These are phyloP conservation scores for Oryza meyeriana DNA, from an alignment of 176 grass and related monocot genomes.

Conservation along the genomic window DNA sequence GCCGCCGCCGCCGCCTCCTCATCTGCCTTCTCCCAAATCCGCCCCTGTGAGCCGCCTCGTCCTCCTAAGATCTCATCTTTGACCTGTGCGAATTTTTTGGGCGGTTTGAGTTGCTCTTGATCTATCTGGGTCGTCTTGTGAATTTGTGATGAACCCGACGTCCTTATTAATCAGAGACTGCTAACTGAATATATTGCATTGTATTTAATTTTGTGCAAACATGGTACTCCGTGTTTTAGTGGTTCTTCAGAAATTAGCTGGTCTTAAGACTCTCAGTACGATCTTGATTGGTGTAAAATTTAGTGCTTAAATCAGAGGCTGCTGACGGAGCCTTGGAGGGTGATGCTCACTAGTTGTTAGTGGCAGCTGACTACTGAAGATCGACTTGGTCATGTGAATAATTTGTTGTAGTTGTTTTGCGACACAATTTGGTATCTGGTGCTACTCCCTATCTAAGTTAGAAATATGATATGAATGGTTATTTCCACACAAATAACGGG, in stretches of 20 bases:
- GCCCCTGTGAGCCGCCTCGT: conserved; percentile 55
- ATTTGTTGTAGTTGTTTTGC: not conserved
- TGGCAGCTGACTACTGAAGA: not conserved
- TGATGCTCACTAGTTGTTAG: not conserved
- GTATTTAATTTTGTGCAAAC: not conserved
- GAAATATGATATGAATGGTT: not conserved
- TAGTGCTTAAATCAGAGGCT: not conserved
- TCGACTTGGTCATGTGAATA: not conserved
- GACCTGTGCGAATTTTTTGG: not conserved
- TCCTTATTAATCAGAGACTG: not conserved
- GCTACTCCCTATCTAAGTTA: not conserved
- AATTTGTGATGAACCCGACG: not conserved
- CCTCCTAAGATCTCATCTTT: conserved; percentile 2
- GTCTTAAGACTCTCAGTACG: not conserved
- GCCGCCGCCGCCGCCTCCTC: conserved; percentile 22
- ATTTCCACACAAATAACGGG: not conserved
- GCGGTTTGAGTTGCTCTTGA: not conserved
- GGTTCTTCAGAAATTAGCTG: not conserved
- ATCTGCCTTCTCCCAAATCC: conserved; percentile 54
- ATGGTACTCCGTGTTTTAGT: not conserved
- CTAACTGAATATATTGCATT: not conserved
- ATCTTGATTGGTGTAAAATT: not conserved
- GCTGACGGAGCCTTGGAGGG: not conserved
- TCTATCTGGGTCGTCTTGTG: not conserved
- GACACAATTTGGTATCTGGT: not conserved